These are phyloP conservation scores for Amanita fuliginea DNA, from an alignment of 768 basidiomycete species.

Conservation along the genomic window DNA sequence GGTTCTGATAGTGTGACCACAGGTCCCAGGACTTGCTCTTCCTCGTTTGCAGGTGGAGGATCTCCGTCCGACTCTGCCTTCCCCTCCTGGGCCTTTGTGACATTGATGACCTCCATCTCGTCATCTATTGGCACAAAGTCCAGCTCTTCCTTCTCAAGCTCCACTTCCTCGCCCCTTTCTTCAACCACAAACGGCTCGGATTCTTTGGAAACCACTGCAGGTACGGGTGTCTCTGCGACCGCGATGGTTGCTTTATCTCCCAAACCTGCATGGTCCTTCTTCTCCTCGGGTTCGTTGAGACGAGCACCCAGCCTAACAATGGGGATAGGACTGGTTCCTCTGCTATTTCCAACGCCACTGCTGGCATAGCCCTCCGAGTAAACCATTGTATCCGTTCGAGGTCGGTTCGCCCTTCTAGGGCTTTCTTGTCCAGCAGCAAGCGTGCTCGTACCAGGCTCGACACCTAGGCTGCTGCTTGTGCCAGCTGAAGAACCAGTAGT, in stretches of 20 bases:
- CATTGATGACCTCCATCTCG: slow-evolving; percentile 1
- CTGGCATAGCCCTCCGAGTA: slow-evolving; percentile 1
- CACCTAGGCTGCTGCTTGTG: background rate
- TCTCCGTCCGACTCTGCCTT: background rate
- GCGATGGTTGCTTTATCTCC: background rate
- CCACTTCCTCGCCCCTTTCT: background rate
- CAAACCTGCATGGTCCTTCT: background rate
- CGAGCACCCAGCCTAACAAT: slow-evolving; percentile 4
- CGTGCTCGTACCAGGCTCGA: slow-evolving; percentile 13
- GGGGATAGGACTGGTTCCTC: slow-evolving; percentile 2
- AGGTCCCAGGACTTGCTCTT: background rate
- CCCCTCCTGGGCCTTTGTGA: background rate
- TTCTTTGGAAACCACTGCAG: background rate
- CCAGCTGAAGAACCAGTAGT: background rate
- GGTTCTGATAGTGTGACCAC: background rate
- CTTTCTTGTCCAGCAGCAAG: slow-evolving; percentile 21
- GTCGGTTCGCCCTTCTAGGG: slow-evolving; percentile 38
- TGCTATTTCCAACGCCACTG: background rate
- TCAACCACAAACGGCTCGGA: background rate
- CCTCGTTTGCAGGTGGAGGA: background rate
- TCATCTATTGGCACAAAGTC: slow-evolving; percentile 6
- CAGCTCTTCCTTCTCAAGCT: slow-evolving; percentile 17
- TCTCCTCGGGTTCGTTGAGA: slow-evolving; percentile 31
- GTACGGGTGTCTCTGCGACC: background rate
- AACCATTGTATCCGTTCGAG: slow-evolving; percentile 69